Evolutionary conservation across 306 rosid genomes (phyloP), one percentile per base, ranked within the genome.

Genomic region (Medicago ruthenica): DNA sequence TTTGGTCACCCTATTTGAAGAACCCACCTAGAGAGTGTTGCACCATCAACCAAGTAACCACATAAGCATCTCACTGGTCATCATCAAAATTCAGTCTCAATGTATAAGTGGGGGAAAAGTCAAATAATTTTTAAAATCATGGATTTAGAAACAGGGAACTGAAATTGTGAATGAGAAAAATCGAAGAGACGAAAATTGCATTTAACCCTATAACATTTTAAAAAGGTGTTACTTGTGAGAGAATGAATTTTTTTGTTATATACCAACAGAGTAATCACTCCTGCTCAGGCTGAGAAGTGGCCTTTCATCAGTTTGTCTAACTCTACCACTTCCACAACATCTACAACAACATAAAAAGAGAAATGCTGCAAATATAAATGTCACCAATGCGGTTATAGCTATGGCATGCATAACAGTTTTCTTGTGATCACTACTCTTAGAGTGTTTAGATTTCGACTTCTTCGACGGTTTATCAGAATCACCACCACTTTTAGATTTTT

Each of bases 241-340:
- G 17, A 58, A 65, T 15, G 64, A 47, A 24, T 45, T 13, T 13
- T 50, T 22, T 71, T 4, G 39, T 20, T 80, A 81, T 64, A 17
- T 88, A 91, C 97, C 96, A 70, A 65, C 45, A 75, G 98, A 89
- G 83, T 69, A 83, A 83, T 92, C 96, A 21, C 80, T 80, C 80
- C 73, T 51, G 86, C 91, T 92, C 88, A 87, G 45, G 88, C 89
- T 86, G 71, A 95, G 97, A 59, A 95, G 92, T 37, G 99, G 98
- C 77, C 90, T 92, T 76, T 92, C 93, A 81, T 95, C 99, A 67
- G 74, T 92, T 79, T 77, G 85, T 15, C 83, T 40, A 51, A 11
- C 81, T 80, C 41, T 70, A 20, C 86, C 81, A 18, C 31, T 67
- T 80, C 88, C 67, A 78, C 86, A 86, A 64, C 53, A 55, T 74